Base-by-base conservation (phyloP, 129 eudicot genomes). In the Flaveria sonorensis region DNA sequence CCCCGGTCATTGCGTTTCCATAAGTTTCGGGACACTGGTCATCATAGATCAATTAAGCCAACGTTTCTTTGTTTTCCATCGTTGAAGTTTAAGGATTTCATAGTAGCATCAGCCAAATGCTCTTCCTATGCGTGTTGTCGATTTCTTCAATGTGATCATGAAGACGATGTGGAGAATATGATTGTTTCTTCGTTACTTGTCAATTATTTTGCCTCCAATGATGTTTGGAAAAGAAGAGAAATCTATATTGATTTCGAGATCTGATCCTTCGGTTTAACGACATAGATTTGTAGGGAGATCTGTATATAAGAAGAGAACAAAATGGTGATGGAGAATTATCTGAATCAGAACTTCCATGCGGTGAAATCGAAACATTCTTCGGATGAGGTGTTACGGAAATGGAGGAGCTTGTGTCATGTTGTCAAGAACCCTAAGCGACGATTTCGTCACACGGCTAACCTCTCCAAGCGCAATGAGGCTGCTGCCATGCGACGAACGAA, bases 401-500 rank as follows among this genome's bases (percentile, higher is more conserved):
- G 98, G 98, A 83, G 98, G 83, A 86, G 86, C 69, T 80, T 93
- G 36, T 90, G 97, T 76, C 92, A 96, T 20, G 88, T 93, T 71
- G 98, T 93, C n/a, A 93, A 93, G 96, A 93, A 93, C 55, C 97
- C 96, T 20, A 93, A 89, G 46, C 87, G 98, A 10, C 87, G 98
- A 28, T 93, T 93, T 72, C 90, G 98, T 64, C 79, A 76, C 82
- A 93, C 98, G 20, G 98, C 98, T 67, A 93, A 93, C 71, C 79
- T 93, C 70, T 74, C 88, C 73, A 93, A 93, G 73, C 96, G 98
- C 12, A 63, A 83, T 63, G 98, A 93, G 61, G 98, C 96, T 47
- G 98, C 96, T 64, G 96, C 97, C 45, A 93, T 93, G 98, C 97
- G 98, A 23, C 93, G 92, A 45, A 85, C 97, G 71, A 93, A 93